Evolutionary conservation across 208 protist species (phyloP), one percentile per base, ranked within the genome.

Genomic region (Pavlovales sp.): DNA sequence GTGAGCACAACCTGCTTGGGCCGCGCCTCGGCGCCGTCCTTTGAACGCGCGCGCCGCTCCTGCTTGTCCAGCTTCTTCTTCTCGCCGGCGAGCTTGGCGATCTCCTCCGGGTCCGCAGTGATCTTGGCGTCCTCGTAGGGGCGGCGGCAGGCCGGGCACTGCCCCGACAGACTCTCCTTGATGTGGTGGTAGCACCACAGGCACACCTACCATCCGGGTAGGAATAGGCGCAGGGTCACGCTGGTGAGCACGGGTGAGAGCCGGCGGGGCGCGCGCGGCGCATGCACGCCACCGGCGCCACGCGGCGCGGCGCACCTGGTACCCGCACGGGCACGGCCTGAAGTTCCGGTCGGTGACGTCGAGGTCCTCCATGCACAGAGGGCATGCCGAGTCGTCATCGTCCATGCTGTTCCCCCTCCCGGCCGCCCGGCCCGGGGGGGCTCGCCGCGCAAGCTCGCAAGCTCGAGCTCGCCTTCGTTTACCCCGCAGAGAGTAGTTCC

Each of bases 191-290:
- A 97, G 86, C 96, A 97, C 83, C 94, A 96, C 32, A 94, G 84
- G 87, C 95, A 97, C 22, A 96, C 94, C 89, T 96, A 93, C 90
- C 95, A 96, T 67, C 94, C 95, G 75, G 95, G 96, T 32, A 90
- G 89, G 88, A 95, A 96, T 20, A 95, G 95, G 36, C 89, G 89
- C 75, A 96, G 96, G 76, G 88, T 93, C 83, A 83, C 80, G 38
- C 96, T 95, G 28, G 90, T 93, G 38, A 93, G 57, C 57, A 28
- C 57, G 57, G 57, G 20, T 28, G 57, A 67, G 37, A 8, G 75
- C n/a, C 75, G 75, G 36, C 34, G 0, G 75, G 2, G 75, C 32
- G 75, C 75, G 75, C 75, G 10, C 36, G 10, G 75, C 36, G n/a
- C 75, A 28, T 28, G 75, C 75, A 34, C 75, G 36, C 75, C 75